Percentiles rank a stretch among this genome's conserved stretches.
These are phyloP conservation scores for Stagonosporopsis cucurbitacearum DNA, from an alignment of 2,329 filamentous ascomycete species.

Conservation along the genomic window DNA sequence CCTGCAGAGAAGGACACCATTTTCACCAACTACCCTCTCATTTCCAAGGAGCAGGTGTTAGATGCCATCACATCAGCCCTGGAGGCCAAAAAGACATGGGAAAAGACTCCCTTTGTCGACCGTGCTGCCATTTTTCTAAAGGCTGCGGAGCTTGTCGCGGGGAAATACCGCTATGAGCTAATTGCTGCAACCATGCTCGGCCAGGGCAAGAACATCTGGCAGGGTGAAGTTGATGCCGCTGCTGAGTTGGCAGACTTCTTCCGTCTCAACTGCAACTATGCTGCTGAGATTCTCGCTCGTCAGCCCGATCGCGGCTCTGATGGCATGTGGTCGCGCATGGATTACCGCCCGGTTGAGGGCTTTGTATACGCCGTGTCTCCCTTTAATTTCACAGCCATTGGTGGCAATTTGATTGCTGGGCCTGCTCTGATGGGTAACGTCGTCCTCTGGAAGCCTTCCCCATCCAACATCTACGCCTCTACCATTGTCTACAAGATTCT, in stretches of 20 bases:
- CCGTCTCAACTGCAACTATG: slow-evolving; percentile 88
- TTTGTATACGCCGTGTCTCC: slow-evolving; percentile 93
- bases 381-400: slow-evolving; percentile 97
- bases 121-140: slow-evolving; percentile 92
- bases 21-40: slow-evolving; percentile 83
- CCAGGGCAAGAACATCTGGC: slow-evolving; percentile 97
- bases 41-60: slow-evolving; percentile 74
- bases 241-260: slow-evolving; percentile 92
- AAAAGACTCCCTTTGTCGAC: slow-evolving; percentile 83
- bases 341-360: slow-evolving; percentile 87
- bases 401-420: slow-evolving; percentile 79
- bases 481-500: slow-evolving; percentile 88
- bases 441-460: slow-evolving; percentile 92
- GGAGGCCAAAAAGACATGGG: slow-evolving; percentile 82
- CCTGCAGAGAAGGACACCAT: slow-evolving; percentile 65
- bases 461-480: slow-evolving; percentile 82
- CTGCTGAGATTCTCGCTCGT: slow-evolving; percentile 83
- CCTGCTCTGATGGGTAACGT: slow-evolving; percentile 92
- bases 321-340: slow-evolving; percentile 84
- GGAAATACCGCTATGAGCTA: slow-evolving; percentile 92
- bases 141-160: slow-evolving; percentile 85
- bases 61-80: slow-evolving; percentile 82
- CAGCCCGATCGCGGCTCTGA: slow-evolving; percentile 82
- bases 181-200: slow-evolving; percentile 95
- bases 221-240: slow-evolving; percentile 93